Evolutionary conservation across 2,329 filamentous ascomycete species (phyloP), one percentile per base, ranked within the genome.

Genomic region (Diaporthe sp.): DNA sequence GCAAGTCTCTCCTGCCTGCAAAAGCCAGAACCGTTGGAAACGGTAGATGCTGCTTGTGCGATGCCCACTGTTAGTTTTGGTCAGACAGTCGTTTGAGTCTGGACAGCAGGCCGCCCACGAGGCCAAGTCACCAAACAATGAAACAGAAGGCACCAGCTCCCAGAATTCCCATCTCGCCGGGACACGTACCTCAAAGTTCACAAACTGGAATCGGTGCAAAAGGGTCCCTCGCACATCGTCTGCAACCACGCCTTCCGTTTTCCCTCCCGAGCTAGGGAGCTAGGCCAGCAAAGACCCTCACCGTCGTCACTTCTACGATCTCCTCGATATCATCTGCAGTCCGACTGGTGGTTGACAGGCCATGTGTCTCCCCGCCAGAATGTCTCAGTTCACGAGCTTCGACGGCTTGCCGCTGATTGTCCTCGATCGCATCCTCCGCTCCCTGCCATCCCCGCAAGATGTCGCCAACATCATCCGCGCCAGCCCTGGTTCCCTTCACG

Each of bases 101-200:
- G 3, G 22, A 51, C 22, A 51, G 22, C 49, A 51, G 22, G 9
- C 4, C 10, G 22, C 22, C 10, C 6, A 3, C 9, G 15, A 22
- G 3, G 9, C 0, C 2, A 51, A 13, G 0, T 2, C 22, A 51
- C 49, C n/a, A 25, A 1, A 13, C 0, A 51, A 10, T 25, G n/a
- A 51, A 51, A 9, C 49, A 25, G 22, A n/a, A 51, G 10, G 49
- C 49, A 25, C 22, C 8, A 49, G 46, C 3, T 17, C 8, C 19
- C 19, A 49, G 0, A 49, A 0, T 49, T 0, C 8, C 19, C 46
- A 49, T 9, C 8, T 49, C 8, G 3, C 46, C n/a, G 46, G 17
- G 6, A 39, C 2, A 0, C 17, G 1, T 9, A 22, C 46, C 8
- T 49, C 1, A 9, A 22, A 1, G 10, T 22, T 22, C 7, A 15